Conservation (phyloP, 129 eudicot genomes). For the Flaveria linearis region DNA sequence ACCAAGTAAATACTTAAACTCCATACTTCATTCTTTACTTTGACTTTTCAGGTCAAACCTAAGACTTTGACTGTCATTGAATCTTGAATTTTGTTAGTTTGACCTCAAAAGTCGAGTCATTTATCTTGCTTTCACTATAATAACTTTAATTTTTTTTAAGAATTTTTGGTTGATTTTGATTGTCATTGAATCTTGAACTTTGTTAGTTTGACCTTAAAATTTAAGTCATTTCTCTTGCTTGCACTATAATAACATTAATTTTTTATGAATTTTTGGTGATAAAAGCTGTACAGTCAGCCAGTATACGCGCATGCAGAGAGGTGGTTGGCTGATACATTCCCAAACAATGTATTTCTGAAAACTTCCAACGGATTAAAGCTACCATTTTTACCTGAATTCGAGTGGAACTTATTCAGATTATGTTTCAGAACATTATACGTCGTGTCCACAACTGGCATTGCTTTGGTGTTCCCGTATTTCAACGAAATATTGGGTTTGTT, state of each 20-base stretch:
- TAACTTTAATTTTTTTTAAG: not conserved
- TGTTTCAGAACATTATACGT: conserved; percentile 67
- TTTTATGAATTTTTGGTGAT: conserved; percentile 1
- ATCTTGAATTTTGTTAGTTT: not conserved
- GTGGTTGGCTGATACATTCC: conserved; percentile 46
- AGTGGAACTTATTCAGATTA: conserved; percentile 55
- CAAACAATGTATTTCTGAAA: conserved; percentile 42
- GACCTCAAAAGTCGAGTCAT: not conserved
- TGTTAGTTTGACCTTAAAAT: conserved; percentile 3
- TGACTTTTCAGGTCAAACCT: conserved; percentile 17
- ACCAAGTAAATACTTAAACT: conserved; percentile 56
- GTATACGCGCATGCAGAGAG: conserved; percentile 64
- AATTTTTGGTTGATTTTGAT: not conserved
- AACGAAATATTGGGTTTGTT: conserved; percentile 73
- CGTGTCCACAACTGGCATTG: conserved; percentile 59
- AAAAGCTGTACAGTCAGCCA: conserved; percentile 75
- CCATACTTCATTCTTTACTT: not conserved
- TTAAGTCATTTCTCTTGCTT: not conserved
- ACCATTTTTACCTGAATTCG: conserved; percentile 51
- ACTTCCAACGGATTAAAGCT: conserved; percentile 36
- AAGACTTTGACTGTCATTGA: not conserved
- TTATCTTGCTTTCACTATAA: too few species aligned
- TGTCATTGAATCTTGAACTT: not conserved
- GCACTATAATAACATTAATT: not conserved
- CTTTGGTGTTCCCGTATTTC: conserved; percentile 68